phyloP scores from a whole-genome alignment of 2,329 filamentous ascomycete species.

The Periconia sp. region DNA sequence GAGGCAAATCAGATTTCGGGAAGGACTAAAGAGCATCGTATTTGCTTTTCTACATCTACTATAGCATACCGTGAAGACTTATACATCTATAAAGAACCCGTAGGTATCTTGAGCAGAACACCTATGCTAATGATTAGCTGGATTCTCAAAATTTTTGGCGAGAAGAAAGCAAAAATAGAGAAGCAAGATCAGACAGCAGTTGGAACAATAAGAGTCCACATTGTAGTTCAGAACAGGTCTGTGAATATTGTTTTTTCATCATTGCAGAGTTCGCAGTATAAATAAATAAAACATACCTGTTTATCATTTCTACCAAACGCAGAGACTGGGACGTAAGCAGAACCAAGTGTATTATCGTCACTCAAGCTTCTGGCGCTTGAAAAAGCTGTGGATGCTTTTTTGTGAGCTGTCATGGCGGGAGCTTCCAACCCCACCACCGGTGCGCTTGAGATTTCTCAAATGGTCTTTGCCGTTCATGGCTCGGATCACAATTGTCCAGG shows the following conservation, averaged over 20 bases:
- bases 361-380: slow-evolving; percentile 56
- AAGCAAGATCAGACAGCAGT: slow-evolving; percentile 72
- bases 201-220: slow-evolving; percentile 76
- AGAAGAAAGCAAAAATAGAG: background rate
- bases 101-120: background rate
- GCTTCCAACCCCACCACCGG: slow-evolving; percentile 79
- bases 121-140: background rate
- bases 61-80: no score
- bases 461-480: slow-evolving; percentile 72
- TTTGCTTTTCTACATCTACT: no score
- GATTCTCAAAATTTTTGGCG: background rate
- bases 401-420: slow-evolving; percentile 74
- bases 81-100: no score
- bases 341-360: background rate
- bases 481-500: slow-evolving; percentile 57
- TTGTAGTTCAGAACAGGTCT: slow-evolving; percentile 79
- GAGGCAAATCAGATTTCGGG: no score
- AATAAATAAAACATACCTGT: slow-evolving; percentile 25
- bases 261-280: slow-evolving; percentile 37
- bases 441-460: slow-evolving; percentile 73
- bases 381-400: slow-evolving; percentile 75
- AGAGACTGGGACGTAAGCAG: background rate
- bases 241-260: slow-evolving; percentile 67
- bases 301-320: no score
- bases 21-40: no score